A percentile compares a stretch with the other conserved stretches of the same genome.
Evolutionary conservation across 2,329 filamentous ascomycete genomes (phyloP).

Genomic region (Aaosphaeria pasadenensis): DNA sequence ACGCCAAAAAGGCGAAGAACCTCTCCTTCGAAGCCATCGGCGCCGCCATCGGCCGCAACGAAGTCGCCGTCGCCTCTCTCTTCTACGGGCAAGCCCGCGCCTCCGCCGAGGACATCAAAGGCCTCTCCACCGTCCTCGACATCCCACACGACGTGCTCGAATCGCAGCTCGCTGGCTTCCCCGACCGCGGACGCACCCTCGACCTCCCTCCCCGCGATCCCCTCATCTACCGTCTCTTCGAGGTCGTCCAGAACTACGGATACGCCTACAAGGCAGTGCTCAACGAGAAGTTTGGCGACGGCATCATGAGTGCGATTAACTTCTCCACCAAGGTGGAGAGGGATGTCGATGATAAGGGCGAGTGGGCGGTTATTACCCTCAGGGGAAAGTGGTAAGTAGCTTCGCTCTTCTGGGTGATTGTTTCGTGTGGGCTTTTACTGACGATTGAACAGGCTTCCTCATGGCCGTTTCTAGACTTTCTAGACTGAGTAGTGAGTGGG

Average conservation of each 20-base stretch:
- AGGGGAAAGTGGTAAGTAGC: constrained; percentile 74
- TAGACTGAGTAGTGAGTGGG: not conserved
- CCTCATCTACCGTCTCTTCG: constrained; percentile 85
- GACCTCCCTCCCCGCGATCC: constrained; percentile 85
- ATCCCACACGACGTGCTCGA: constrained; percentile 58
- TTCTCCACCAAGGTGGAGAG: constrained; percentile 92
- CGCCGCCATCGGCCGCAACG: constrained; percentile 68
- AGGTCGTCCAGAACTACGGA: constrained; percentile 95
- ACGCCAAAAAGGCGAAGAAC: constrained; percentile 71
- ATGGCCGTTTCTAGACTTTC: constrained; percentile 43
- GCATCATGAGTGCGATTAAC: constrained; percentile 94
- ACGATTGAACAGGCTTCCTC: constrained; percentile 42
- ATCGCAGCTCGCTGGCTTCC: constrained; percentile 67
- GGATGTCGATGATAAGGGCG: constrained; percentile 80
- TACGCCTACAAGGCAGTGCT: constrained; percentile 93
- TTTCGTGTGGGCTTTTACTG: constrained; percentile 1
- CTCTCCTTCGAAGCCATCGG: constrained; percentile 80
- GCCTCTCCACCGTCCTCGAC: constrained; percentile 63
- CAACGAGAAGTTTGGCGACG: constrained; percentile 79
- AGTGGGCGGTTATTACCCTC: constrained; percentile 82
- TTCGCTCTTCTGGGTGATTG: not conserved
- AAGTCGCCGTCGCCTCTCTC: constrained; percentile 81
- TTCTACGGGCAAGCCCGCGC: constrained; percentile 88
- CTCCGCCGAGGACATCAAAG: constrained; percentile 64
- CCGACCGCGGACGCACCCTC: constrained; percentile 73